Base-by-base conservation (phyloP, 352 stramenopile species). In the Peronospora farinosa region DNA sequence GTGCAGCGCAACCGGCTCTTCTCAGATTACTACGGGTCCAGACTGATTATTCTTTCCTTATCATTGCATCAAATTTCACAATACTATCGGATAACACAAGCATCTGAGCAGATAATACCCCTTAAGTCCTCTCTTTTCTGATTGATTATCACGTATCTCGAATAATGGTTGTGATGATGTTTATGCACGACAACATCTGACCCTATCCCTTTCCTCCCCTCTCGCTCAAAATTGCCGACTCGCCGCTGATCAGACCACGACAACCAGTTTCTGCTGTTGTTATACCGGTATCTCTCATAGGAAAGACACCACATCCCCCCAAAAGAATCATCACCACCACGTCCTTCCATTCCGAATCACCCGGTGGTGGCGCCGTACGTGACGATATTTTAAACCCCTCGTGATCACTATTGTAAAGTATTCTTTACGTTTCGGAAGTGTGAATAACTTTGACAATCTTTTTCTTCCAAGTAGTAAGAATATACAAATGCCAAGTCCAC, bases 401-500 rank as follows among this genome's bases (percentile, higher is more conserved):
- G 8, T 33, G 7, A 4, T 13, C 7, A 2, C 2, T 27, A 5
- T n/a, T n/a, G 23, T 27, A 27, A 27, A 37, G 12, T 9, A 8
- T n/a, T 35, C 31, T 1, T 35, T n/a, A 0, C 16, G 31, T 37
- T 2, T 5, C 2, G 12, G 5, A 2, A 0, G 9, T 37, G 10
- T 37, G 2, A 27, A 5, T 27, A 2, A 7, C 23, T 5, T 27
- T 5, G 5, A 2, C 23, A 27, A 5, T 27, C 23, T 27, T 27
- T 0, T 5, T 2, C 3, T 4, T 27, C 5, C 23, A 32, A 32
- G 27, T 4, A 5, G 7, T 13, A 12, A 13, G 8, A 33, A 33
- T 5, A 15, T 7, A 11, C 65, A 60, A 7, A 57, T 61, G 50
- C 32, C 54, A 25, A 70, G 49, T 32, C 50, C 58, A 9, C 58